Evolutionary conservation across 768 basidiomycete genomes (phyloP).

Genomic region (Boletus huronensis): DNA sequence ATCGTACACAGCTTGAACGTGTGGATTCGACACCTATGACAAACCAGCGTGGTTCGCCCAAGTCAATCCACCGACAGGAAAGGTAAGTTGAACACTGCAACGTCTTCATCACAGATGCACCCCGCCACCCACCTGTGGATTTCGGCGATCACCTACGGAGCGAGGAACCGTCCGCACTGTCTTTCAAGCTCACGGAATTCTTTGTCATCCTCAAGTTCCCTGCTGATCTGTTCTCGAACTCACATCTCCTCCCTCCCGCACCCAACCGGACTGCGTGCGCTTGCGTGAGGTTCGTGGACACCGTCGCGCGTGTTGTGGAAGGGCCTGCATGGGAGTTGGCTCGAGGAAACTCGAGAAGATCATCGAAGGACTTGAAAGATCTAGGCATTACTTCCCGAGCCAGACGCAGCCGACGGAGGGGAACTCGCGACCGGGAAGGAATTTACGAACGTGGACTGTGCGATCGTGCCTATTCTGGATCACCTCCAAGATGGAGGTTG

Average conservation of each 20-base stretch:
- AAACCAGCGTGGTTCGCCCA: constrained; percentile 68
- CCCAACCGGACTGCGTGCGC: constrained; percentile 46
- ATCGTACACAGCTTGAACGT: constrained; percentile 44
- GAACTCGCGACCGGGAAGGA: constrained; percentile 36
- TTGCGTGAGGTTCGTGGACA: constrained; percentile 55
- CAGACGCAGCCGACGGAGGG: constrained; percentile 40
- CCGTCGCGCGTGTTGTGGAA: constrained; percentile 34
- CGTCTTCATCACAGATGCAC: background rate
- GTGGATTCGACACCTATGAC: constrained; percentile 54
- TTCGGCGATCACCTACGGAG: constrained; percentile 62
- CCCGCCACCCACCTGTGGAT: too few relatives aligned
- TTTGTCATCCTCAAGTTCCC: constrained; percentile 62
- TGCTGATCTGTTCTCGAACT: constrained; percentile 52
- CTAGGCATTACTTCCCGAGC: constrained; percentile 21
- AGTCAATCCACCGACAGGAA: constrained; percentile 56
- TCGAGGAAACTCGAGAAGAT: background rate
- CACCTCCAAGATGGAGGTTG: constrained; percentile 44
- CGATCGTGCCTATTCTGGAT: constrained; percentile 55
- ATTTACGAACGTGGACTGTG: constrained; percentile 60
- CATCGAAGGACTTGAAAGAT: background rate
- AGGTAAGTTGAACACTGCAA: constrained; percentile 36
- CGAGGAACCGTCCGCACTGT: constrained; percentile 53
- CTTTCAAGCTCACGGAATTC: constrained; percentile 61
- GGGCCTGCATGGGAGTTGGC: background rate
- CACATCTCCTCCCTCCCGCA: constrained; percentile 40